phyloP scores from a whole-genome alignment of 2,329 filamentous ascomycete genomes.

The Hymenoscyphus fraxineus region DNA sequence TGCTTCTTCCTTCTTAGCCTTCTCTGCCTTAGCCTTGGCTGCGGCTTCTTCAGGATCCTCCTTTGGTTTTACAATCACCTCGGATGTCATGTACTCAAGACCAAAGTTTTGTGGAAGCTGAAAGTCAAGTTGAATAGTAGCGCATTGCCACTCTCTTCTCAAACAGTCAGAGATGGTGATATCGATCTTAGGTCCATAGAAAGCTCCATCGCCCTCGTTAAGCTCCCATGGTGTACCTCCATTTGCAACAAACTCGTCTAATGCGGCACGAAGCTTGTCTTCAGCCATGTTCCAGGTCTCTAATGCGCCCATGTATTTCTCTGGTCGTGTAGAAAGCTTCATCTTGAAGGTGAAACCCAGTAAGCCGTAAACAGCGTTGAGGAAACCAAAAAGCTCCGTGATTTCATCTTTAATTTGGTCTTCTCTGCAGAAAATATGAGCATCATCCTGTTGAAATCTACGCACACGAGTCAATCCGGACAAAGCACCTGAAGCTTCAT shows the following conservation, averaged over 20 bases:
- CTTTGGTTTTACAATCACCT: constrained; percentile 47
- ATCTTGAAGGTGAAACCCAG: constrained; percentile 90
- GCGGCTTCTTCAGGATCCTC: constrained; percentile 35
- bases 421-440: constrained; percentile 89
- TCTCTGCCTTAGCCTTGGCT: constrained; percentile 39
- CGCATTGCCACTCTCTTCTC: constrained; percentile 80
- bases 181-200: constrained; percentile 98
- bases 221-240: constrained; percentile 75
- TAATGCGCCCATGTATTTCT: constrained; percentile 83
- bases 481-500: constrained; percentile 89
- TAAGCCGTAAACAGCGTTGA: constrained; percentile 73
- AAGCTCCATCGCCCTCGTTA: constrained; percentile 92
- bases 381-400: constrained; percentile 80
- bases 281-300: constrained; percentile 90
- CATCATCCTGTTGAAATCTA: constrained; percentile 93
- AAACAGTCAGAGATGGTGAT: constrained; percentile 90
- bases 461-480: constrained; percentile 88
- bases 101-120: constrained; percentile 82
- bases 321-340: constrained; percentile 85
- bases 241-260: constrained; percentile 67
- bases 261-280: constrained; percentile 69
- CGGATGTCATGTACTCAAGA: constrained; percentile 77
- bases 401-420: constrained; percentile 75
- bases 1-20: constrained; percentile 42
- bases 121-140: constrained; percentile 93